Percentiles rank a stretch among this genome's conserved stretches.
These are phyloP conservation scores for Cutaneotrichosporon sp. DNA, from an alignment of 1,284 basidiomycete species.

Conservation along the genomic window DNA sequence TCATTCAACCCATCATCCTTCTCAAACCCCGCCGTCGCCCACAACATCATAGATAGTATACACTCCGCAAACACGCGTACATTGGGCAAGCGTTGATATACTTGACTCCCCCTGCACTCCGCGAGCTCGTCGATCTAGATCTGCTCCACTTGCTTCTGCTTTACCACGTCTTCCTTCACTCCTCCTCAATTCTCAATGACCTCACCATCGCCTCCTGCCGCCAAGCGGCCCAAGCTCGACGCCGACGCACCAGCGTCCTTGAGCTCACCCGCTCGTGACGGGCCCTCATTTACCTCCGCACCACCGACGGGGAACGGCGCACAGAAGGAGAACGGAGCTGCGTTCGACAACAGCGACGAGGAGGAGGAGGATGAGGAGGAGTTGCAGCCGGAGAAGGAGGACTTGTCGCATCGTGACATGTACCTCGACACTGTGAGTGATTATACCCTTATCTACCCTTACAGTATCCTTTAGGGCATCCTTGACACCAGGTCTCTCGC, in stretches of 20 bases:
- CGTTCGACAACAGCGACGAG: slow-evolving; percentile 56
- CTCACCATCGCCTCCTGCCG: slow-evolving; percentile 42
- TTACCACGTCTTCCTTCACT: background rate
- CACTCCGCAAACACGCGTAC: background rate
- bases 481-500: slow-evolving; percentile 69
- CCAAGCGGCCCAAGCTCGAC: slow-evolving; percentile 42
- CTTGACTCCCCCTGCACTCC: background rate
- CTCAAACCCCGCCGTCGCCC: background rate
- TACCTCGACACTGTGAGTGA: slow-evolving; percentile 87
- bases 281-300: background rate
- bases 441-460: background rate
- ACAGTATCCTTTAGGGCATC: slow-evolving; percentile 13
- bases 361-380: slow-evolving; percentile 53
- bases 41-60: background rate
- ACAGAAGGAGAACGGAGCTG: slow-evolving; percentile 9
- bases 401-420: slow-evolving; percentile 70
- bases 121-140: background rate
- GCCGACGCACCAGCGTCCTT: slow-evolving; percentile 19
- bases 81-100: background rate
- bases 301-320: background rate
- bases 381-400: slow-evolving; percentile 53
- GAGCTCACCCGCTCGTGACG: slow-evolving; percentile 10
- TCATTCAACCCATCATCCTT: background rate
- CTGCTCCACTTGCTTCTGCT: background rate
- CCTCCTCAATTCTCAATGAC: slow-evolving; percentile 11